These are phyloP conservation scores for Hericium erinaceus DNA, from an alignment of 768 basidiomycete species.

Conservation along the genomic window DNA sequence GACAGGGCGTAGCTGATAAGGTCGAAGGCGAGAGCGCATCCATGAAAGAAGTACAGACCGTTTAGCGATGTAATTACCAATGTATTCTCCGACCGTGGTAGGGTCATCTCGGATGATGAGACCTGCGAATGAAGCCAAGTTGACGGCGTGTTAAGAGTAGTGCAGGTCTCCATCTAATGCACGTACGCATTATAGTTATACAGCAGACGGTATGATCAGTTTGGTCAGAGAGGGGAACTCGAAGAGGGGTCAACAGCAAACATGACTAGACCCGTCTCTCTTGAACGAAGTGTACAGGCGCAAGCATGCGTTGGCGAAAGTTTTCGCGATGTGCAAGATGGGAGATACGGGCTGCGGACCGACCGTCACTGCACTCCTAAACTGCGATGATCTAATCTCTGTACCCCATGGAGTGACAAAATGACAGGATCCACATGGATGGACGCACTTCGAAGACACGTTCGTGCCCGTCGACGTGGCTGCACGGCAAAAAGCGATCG, in stretches of 20 bases:
- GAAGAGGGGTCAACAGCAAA: neutral
- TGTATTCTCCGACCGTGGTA: constrained; percentile 63
- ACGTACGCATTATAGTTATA: neutral
- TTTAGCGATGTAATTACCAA: constrained; percentile 70
- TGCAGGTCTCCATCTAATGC: neutral
- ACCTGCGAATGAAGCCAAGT: constrained; percentile 32
- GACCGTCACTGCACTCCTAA: neutral
- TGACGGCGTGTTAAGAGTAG: neutral
- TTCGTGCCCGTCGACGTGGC: neutral
- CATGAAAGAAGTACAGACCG: constrained; percentile 33
- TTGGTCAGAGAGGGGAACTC: neutral
- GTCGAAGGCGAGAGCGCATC: neutral
- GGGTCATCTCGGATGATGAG: constrained; percentile 78
- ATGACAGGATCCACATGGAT: neutral
- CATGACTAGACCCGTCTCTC: too few species aligned
- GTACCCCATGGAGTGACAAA: neutral
- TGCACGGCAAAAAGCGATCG: neutral
- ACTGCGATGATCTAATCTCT: neutral
- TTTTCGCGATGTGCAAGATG: too few species aligned
- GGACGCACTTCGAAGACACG: neutral
- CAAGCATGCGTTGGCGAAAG: too few species aligned
- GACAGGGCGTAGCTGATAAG: neutral
- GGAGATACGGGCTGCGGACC: neutral
- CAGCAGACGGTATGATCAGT: neutral
- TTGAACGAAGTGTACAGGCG: too few species aligned